phyloP scores from a whole-genome alignment of 768 basidiomycete species.

The Lepiota brunneoincarnata region DNA sequence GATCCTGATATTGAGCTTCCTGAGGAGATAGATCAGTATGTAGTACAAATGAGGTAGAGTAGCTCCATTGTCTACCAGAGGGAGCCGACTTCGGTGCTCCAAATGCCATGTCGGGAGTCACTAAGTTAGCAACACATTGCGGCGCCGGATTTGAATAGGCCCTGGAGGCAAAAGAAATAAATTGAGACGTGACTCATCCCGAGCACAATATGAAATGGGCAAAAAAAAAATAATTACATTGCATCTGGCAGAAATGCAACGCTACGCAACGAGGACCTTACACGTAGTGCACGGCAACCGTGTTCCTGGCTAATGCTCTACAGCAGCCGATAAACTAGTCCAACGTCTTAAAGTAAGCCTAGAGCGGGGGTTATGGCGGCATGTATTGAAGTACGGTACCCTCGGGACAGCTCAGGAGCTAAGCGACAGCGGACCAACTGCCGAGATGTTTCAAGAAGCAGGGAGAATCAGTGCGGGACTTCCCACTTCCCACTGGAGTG shows the following conservation, averaged over 20 bases:
- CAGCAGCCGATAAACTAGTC: neutral
- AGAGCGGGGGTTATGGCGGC: too few species aligned
- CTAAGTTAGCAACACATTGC: too few species aligned
- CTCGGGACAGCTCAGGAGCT: too few species aligned
- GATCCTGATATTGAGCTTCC: too few species aligned
- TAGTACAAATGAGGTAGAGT: neutral
- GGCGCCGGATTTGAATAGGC: too few species aligned
- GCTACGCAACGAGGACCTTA: neutral
- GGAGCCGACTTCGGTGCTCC: neutral
- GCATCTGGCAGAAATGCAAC: too few species aligned
- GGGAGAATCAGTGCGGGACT: too few species aligned
- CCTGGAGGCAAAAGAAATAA: too few species aligned
- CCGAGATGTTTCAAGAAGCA: neutral
- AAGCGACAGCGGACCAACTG: too few species aligned
- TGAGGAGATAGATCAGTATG: too few species aligned
- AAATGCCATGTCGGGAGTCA: neutral
- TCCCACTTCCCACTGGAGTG: too few species aligned
- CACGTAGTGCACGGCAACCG: constrained; percentile 2
- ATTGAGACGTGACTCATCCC: neutral
- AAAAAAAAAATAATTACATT: neutral
- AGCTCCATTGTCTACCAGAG: neutral
- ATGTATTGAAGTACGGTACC: too few species aligned
- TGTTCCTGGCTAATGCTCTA: constrained; percentile 2
- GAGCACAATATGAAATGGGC: neutral
- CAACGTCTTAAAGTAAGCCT: neutral